Conservation (phyloP, 1,284 basidiomycete genomes). For the Peniophora sp. region DNA sequence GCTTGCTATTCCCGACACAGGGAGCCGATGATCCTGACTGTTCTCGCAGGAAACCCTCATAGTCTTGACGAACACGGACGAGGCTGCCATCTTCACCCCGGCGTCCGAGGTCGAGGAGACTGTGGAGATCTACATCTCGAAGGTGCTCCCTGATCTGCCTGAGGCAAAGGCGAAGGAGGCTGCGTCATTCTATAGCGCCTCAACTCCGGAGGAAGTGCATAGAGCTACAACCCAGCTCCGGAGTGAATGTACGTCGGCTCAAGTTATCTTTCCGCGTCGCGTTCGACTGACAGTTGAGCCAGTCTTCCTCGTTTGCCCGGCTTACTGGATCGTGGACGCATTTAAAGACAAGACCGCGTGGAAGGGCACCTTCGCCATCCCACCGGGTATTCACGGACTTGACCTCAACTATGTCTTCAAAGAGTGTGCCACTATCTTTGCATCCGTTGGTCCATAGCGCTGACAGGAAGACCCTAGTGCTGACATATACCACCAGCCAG, state of each 20-base stretch:
- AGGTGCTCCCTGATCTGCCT: conserved; percentile 29
- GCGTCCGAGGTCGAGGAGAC: conserved; percentile 20
- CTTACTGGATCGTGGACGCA: conserved; percentile 23
- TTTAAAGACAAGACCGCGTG: conserved; percentile 19
- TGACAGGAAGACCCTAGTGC: too few species aligned
- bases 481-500: conserved; percentile 14
- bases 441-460: background rate
- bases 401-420: conserved; percentile 28
- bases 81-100: conserved; percentile 29
- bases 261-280: too few species aligned
- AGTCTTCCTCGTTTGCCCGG: conserved; percentile 27
- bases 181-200: conserved; percentile 17
- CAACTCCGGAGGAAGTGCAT: conserved; percentile 13
- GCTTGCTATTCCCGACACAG: background rate
- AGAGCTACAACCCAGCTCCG: conserved; percentile 23
- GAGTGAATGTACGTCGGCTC: conserved; percentile 22
- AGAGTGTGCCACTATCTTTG: conserved; percentile 4
- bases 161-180: conserved; percentile 16
- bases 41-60: conserved; percentile 22
- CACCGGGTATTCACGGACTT: conserved; percentile 25
- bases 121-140: conserved; percentile 22
- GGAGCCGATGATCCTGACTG: background rate
- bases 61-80: conserved; percentile 24
- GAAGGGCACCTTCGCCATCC: conserved; percentile 31
- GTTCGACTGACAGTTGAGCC: too few species aligned